Evolutionary conservation across 1,284 basidiomycete genomes (phyloP).

Genomic region (Athelia psychrophila): DNA sequence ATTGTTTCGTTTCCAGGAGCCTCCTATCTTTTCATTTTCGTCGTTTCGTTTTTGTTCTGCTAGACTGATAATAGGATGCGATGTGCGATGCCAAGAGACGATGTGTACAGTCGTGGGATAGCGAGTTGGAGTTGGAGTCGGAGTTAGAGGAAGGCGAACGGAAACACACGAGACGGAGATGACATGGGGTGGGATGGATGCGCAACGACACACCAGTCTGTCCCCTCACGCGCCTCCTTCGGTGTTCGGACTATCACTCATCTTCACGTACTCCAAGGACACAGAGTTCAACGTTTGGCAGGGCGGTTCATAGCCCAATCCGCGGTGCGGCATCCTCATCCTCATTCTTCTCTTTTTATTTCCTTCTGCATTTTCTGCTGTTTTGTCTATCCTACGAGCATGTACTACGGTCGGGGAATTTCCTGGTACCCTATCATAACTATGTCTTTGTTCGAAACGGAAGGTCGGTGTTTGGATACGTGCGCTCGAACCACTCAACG

Average conservation of each 20-base stretch:
- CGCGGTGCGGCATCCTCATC: neutral
- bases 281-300: neutral
- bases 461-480: neutral
- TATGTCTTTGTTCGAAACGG: neutral
- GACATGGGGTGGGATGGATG: slow-evolving; percentile 1
- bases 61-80: neutral
- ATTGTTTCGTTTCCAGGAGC: too few relatives aligned
- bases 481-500: too few relatives aligned
- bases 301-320: neutral
- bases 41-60: neutral
- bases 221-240: slow-evolving; percentile 20
- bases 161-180: slow-evolving; percentile 6
- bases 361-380: slow-evolving; percentile 3
- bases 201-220: slow-evolving; percentile 23
- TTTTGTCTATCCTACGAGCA: slow-evolving; percentile 13
- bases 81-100: neutral
- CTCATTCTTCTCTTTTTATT: slow-evolving; percentile 10
- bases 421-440: slow-evolving; percentile 5
- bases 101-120: neutral
- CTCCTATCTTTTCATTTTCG: neutral
- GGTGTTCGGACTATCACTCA: slow-evolving; percentile 11
- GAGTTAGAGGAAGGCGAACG: slow-evolving; percentile 7
- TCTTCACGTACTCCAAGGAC: neutral
- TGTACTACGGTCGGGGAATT: slow-evolving; percentile 26
- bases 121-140: neutral